Evolutionary conservation across 1,139 yeast genomes (phyloP).

Genomic region (Taiozyma sp.): DNA sequence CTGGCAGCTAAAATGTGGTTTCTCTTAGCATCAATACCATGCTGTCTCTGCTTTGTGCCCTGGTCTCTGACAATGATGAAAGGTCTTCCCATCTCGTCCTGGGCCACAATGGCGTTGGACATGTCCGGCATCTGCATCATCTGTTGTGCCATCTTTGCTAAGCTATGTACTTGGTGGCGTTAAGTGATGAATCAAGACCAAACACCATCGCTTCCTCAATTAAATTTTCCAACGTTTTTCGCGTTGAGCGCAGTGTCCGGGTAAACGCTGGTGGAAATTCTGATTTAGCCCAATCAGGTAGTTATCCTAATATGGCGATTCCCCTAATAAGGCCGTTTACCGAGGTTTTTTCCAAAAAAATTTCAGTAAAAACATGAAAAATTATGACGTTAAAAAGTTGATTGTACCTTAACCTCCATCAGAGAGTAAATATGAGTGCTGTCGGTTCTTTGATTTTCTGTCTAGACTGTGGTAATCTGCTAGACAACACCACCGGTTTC

Average conservation of each 20-base stretch:
- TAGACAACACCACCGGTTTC: constrained; percentile 60
- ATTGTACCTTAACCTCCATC: background rate
- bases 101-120: constrained; percentile 97
- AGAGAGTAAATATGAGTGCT: constrained; percentile 59
- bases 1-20: constrained; percentile 95
- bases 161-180: background rate
- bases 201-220: background rate
- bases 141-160: constrained; percentile 26
- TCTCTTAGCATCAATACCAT: constrained; percentile 93
- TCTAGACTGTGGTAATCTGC: constrained; percentile 85
- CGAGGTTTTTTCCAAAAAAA: constrained; percentile 3
- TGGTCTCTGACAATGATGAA: constrained; percentile 97
- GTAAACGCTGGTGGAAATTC: background rate
- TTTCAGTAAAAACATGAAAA: background rate
- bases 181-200: background rate
- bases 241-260: constrained; percentile 1
- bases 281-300: no score
- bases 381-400: background rate
- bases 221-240: background rate
- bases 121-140: constrained; percentile 83
- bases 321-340: background rate
- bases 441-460: constrained; percentile 95
- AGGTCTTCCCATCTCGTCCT: constrained; percentile 99
- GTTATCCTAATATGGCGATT: background rate
- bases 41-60: constrained; percentile 87